Percentiles rank a stretch among this genome's conserved stretches.
Conservation (phyloP, 345 rosid species). For the Citrus medica region DNA sequence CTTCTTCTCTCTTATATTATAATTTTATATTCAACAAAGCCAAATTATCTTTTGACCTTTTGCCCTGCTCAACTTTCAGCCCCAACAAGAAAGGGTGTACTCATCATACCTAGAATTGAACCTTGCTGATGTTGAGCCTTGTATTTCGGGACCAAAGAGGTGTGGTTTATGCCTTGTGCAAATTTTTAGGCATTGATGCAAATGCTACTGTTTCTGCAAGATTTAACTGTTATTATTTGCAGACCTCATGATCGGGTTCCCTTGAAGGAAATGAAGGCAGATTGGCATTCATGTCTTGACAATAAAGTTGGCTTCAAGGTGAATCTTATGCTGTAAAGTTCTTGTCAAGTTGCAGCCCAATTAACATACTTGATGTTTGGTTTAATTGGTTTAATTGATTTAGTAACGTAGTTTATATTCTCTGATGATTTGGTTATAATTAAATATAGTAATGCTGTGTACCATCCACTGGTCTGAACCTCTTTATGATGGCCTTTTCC, state of each 20-base stretch:
- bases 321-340: slow-evolving; percentile 3
- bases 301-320: slow-evolving; percentile 97
- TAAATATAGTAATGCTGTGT: neutral
- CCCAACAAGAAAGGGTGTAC: slow-evolving; percentile 75
- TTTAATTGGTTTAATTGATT: neutral
- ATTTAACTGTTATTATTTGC: slow-evolving; percentile 21
- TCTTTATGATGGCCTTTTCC: neutral
- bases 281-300: slow-evolving; percentile 94
- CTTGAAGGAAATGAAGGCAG: slow-evolving; percentile 93
- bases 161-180: slow-evolving; percentile 21
- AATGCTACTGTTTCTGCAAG: neutral
- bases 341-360: neutral
- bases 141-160: slow-evolving; percentile 98
- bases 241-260: slow-evolving; percentile 99
- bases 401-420: neutral
- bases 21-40: neutral
- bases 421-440: neutral
- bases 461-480: neutral
- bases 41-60: slow-evolving; percentile 7
- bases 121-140: slow-evolving; percentile 84
- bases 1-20: neutral
- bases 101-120: slow-evolving; percentile 81
- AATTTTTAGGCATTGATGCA: neutral
- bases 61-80: slow-evolving; percentile 40
- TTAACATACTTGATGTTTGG: neutral